Base-by-base conservation (phyloP, 2,329 filamentous ascomycete genomes). In the Diaporthe citri region DNA sequence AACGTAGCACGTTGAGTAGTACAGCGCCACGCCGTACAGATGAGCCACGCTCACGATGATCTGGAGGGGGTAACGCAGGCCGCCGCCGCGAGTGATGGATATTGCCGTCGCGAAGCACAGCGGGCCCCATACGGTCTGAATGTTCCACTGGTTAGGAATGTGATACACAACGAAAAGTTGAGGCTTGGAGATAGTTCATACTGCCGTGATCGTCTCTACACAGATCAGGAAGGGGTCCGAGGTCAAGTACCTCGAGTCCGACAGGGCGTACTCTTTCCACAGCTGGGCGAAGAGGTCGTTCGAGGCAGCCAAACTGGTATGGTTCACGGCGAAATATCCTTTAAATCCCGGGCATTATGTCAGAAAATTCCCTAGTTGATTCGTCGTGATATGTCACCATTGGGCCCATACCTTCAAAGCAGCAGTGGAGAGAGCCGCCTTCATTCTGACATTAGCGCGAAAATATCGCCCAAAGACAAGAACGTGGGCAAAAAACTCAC, bases 181-280 rank as follows among this genome's bases (percentile, higher is more conserved):
- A 10, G 13, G 25, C 3, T 10, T 22, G 7, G 9, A 4, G 20
- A 22, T 20, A 1, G 22, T 10, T 78, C 91, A 80, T 85, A 96
- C 93, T 56, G 92, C 92, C 1, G 95, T 97, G 77, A 97, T 91
- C 25, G 89, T 91, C 87, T 98, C 95, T 83, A 97, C 93, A 82
- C 94, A 96, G n/a, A 97, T 86, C 79, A 97, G 95, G 80, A 97
- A 95, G 1, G 93, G 89, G 81, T 97, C 94, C 25, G 92, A 91
- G 3, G 93, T 95, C 79, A 98, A 86, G 81, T 98, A 98, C 57
- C 95, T 90, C 72, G 95, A 97, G 85, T 98, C 95, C 3, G 94
- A 96, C 46, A 96, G 88, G 4, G 94, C 89, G 82, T 98, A 98
- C 84, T 98, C 95, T 82, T 98, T 98, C 95, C 95, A 98, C 59